Base-by-base conservation (phyloP, 306 rosid genomes). In the Sicyos baderoa region DNA sequence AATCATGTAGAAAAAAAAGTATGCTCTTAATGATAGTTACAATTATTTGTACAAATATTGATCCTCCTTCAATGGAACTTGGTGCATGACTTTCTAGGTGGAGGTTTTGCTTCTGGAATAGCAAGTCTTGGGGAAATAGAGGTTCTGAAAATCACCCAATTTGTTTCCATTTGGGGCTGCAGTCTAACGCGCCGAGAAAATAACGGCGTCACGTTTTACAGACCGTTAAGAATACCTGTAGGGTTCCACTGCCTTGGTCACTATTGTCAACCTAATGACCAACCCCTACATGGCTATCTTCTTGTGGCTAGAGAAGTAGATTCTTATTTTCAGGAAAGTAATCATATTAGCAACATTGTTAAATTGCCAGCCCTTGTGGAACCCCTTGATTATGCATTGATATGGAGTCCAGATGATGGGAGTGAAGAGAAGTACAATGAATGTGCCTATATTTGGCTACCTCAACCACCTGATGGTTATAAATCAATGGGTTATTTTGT, bases 381-480 rank as follows among this genome's bases (percentile, higher is more conserved):
- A 52, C 98, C 98, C 14, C 77, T 92, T 78, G 95, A 92, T 78
- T 92, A 82, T 79, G 32, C 47, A 9, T 71, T 89, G 74, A 75
- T 83, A 3, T 86, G 96, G 93, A 76, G 89, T 77, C 54, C 87
- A 42, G 69, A 77, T 78, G 82, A 84, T 40, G 87, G 84, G 64
- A 81, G 71, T 55, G 83, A 78, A 66, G 85, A 75, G 27, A 54
- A 44, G 23, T 47, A 75, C 19, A 70, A 66, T 59, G 83, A 59
- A 63, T 74, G 72, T 81, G 89, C 86, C 75, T 87, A 84, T 77
- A 77, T 89, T 82, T 92, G 96, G 98, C 72, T 76, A 15, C 98
- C 98, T 62, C 88, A 70, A 69, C 89, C 96, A 64, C 87, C 93
- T 64, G 84, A 86, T 63, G 96, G 96, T 62, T 92, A 89, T 72